Conservation (phyloP, 164 flowering plant genomes). For the Pachysandra terminalis region DNA sequence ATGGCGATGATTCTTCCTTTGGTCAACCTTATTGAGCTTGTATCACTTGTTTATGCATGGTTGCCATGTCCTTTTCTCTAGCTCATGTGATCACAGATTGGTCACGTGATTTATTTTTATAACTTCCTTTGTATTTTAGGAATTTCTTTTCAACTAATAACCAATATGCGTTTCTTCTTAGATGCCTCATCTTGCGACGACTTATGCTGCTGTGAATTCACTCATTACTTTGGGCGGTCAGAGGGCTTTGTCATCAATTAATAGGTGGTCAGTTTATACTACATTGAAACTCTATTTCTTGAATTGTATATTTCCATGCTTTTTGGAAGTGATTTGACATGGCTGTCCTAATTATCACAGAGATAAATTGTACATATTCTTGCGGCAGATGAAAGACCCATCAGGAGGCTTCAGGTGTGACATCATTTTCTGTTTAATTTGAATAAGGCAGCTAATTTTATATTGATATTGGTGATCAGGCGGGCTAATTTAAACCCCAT, state of each 20-base stretch:
- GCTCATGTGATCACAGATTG: not conserved
- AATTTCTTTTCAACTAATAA: not conserved
- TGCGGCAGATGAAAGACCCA: slow-evolving; percentile 74
- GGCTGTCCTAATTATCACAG: slow-evolving; percentile 32
- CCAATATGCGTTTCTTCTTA: slow-evolving; percentile 26
- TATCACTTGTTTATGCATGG: not conserved
- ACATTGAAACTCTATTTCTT: slow-evolving; percentile 3
- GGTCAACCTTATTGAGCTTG: not conserved
- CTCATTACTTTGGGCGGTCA: slow-evolving; percentile 83
- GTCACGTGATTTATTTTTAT: not conserved
- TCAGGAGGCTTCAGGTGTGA: slow-evolving; percentile 83
- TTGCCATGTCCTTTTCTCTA: not conserved
- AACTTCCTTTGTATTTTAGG: not conserved
- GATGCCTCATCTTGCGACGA: slow-evolving; percentile 97
- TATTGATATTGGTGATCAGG: too few relatives aligned
- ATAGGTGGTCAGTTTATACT: slow-evolving; percentile 63
- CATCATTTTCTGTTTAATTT: slow-evolving; percentile 1
- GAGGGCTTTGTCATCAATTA: slow-evolving; percentile 71
- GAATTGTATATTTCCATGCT: not conserved
- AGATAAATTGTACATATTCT: slow-evolving; percentile 52
- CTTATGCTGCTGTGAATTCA: slow-evolving; percentile 93
- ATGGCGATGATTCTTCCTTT: not conserved
- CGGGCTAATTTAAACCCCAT: too few relatives aligned
- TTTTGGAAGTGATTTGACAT: slow-evolving; percentile 1
- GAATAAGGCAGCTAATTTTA: not conserved